Evolutionary conservation across 179 eudicot genomes (phyloP).

Genomic region (Carnegiea gigantea): DNA sequence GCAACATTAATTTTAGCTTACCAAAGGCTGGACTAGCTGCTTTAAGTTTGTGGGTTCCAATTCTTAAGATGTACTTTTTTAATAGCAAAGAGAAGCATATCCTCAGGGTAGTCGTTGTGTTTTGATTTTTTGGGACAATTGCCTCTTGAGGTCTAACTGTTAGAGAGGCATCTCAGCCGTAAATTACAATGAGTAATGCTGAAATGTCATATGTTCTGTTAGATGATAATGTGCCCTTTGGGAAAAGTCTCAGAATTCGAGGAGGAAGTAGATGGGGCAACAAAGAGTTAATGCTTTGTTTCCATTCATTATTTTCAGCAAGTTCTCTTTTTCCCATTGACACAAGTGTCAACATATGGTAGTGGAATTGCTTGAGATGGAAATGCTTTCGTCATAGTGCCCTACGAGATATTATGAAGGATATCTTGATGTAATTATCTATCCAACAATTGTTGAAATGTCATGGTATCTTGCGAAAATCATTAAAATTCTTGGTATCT

Average conservation of each 20-base stretch:
- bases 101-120: neutral
- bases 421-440: no score
- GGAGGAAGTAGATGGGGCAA: neutral
- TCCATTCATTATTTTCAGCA: no score
- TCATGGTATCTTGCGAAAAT: no score
- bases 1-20: neutral
- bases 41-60: neutral
- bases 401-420: no score
- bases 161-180: neutral
- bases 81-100: no score
- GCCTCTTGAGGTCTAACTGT: neutral
- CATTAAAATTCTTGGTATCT: no score
- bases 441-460: no score
- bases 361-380: no score
- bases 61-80: no score
- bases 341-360: no score
- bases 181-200: neutral
- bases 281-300: neutral
- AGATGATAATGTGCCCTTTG: neutral
- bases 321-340: no score
- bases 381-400: no score
- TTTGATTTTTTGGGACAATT: neutral
- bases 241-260: neutral
- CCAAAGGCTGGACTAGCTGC: neutral
- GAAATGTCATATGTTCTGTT: neutral